These are phyloP conservation scores for Phaseolus lunatus DNA, from an alignment of 306 rosid genomes.

Conservation along the genomic window DNA sequence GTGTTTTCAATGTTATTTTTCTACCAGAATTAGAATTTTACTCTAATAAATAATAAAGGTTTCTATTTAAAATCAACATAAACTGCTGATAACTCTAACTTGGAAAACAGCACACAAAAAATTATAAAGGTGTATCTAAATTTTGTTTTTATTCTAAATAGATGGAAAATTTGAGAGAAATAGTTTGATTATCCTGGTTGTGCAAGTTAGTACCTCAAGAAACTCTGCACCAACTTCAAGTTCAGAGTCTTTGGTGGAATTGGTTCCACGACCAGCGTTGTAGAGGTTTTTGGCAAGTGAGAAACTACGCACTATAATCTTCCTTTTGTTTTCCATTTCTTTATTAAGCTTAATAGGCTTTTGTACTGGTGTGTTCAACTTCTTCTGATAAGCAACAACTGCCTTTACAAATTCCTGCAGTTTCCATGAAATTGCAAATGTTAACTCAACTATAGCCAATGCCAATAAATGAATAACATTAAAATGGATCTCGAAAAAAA, in stretches of 20 bases:
- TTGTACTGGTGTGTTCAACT: conserved; percentile 53
- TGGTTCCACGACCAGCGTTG: conserved; percentile 49
- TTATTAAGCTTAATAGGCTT: conserved; percentile 60
- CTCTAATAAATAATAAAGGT: too few relatives aligned
- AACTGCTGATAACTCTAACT: too few relatives aligned
- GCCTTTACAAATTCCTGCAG: conserved; percentile 92
- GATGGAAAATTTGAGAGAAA: not conserved
- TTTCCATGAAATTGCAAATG: conserved; percentile 9
- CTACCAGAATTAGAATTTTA: too few relatives aligned
- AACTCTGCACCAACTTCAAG: conserved; percentile 84
- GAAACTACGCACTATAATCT: conserved; percentile 70
- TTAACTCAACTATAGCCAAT: not conserved
- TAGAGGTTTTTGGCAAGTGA: conserved; percentile 79
- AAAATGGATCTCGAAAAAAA: not conserved
- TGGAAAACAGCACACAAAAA: too few relatives aligned
- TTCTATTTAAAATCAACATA: too few relatives aligned
- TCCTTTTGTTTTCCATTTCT: conserved; percentile 77
- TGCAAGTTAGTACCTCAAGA: conserved; percentile 65
- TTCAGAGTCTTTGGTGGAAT: conserved; percentile 65
- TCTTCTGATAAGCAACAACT: conserved; percentile 79
- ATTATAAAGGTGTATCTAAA: not conserved
- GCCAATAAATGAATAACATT: not conserved
- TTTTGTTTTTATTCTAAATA: not conserved
- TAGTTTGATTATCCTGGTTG: not conserved
- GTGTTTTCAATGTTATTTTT: too few relatives aligned